A percentile compares a stretch with the other conserved stretches of the same genome.
These are phyloP conservation scores for Tripidium arundinaceum DNA, from an alignment of 202 grass and related monocot species.

Conservation along the genomic window DNA sequence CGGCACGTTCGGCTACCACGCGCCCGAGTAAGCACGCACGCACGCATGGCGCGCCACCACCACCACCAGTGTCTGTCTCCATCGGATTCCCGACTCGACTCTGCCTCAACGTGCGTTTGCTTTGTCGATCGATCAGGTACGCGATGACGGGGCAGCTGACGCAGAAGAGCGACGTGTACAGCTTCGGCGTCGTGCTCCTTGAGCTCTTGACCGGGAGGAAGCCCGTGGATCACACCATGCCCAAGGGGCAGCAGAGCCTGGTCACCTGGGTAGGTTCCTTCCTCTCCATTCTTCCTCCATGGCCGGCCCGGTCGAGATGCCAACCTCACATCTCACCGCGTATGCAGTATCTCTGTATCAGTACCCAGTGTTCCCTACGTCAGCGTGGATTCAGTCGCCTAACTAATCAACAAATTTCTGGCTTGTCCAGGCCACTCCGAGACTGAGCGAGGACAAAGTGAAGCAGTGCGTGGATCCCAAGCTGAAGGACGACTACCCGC, in stretches of 20 bases:
- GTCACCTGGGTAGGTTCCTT: constrained; percentile 59
- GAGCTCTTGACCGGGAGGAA: constrained; percentile 70
- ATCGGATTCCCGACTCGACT: too few relatives aligned
- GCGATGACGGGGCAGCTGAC: constrained; percentile 63
- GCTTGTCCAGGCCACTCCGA: constrained; percentile 51
- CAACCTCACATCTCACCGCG: too few relatives aligned
- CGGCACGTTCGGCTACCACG: constrained; percentile 93
- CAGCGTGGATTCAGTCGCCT: neutral
- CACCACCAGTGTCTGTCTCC: too few relatives aligned
- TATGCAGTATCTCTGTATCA: too few relatives aligned
- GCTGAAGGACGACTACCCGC: constrained; percentile 55
- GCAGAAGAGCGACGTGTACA: constrained; percentile 74
- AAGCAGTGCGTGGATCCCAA: constrained; percentile 76
- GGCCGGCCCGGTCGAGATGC: too few relatives aligned
- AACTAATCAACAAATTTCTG: neutral
- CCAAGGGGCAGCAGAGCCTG: constrained; percentile 66
- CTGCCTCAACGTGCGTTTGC: neutral
- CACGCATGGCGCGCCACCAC: too few relatives aligned
- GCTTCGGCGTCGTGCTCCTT: constrained; percentile 58
- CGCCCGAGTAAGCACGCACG: constrained; percentile 56
- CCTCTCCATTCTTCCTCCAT: neutral
- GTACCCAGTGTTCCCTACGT: neutral
- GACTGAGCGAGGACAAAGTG: constrained; percentile 69
- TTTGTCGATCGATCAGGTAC: constrained; percentile 15
- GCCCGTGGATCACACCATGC: constrained; percentile 74